Base-by-base conservation (phyloP, 1,139 yeast species). In the Yamadazyma spencermartinsiae region DNA sequence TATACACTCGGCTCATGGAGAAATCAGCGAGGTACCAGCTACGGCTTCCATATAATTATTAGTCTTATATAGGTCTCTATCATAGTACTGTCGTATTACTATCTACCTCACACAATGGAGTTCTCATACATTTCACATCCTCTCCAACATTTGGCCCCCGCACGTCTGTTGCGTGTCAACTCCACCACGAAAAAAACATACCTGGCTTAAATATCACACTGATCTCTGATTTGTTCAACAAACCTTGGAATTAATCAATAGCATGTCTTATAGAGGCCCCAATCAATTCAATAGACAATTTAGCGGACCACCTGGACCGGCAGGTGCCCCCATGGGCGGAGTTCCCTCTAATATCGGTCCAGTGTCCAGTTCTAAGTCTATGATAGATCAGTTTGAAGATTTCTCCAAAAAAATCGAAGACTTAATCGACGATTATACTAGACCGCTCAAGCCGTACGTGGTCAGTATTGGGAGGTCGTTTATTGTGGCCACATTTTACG, bases 401-500 rank as follows among this genome's bases (percentile, higher is more conserved):
- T 44, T 72, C 35, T 59, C 77, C 28, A 70, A 70, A 42, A 57
- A 60, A 41, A 58, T 72, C 7, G 84, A 79, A 51, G 73, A 66
- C 36, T 49, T 62, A 15, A 63, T 78, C 35, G 82, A 77, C 52
- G 63, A 59, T 24, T 63, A 71, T 48, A 61, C 69, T 18, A 66
- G 68, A 31, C 76, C 82, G 11, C 57, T 82, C 38, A 83, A 76
- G 58, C 92, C 92, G 0, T 82, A 80, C 50, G 82, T 83, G 24
- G 98, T 98, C 11, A 81, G 84, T 17, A 76, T 92, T 49, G 98
- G 97, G 20, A 76, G 98, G 42, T 82, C 87, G 45, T 78, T 90
- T 52, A 89, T 92, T 49, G 96, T 92, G 43, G 96, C 96, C 37
- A 92, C 98, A 1, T 92, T 90, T 59, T 79, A 82, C 52, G 98